Conservation (phyloP, 306 rosid species). For the Vigna angularis region DNA sequence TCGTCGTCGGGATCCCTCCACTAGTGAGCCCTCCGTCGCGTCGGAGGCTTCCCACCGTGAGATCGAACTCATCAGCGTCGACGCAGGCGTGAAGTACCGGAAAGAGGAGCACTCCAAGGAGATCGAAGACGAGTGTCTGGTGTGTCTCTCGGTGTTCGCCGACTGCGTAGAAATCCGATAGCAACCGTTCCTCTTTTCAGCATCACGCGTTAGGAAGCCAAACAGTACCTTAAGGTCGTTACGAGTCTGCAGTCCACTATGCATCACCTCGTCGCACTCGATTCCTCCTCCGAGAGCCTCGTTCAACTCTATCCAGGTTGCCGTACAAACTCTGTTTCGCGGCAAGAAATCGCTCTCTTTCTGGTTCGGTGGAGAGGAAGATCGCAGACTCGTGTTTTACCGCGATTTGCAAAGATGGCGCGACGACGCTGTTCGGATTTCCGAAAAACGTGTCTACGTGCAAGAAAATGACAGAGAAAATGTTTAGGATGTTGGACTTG, state of each 20-base stretch:
- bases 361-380: not conserved
- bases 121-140: constrained; percentile 72
- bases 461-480: constrained; percentile 82
- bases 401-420: constrained; percentile 65
- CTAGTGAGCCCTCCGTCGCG: constrained; percentile 38
- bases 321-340: too few relatives aligned
- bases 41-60: constrained; percentile 40
- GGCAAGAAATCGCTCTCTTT: too few relatives aligned
- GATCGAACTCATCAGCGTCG: constrained; percentile 9
- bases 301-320: too few relatives aligned
- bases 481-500: constrained; percentile 69
- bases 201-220: constrained; percentile 68
- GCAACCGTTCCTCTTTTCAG: constrained; percentile 51
- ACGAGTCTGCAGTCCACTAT: constrained; percentile 69
- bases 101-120: constrained; percentile 59
- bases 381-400: constrained; percentile 63
- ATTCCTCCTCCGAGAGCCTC: too few relatives aligned
- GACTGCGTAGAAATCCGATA: constrained; percentile 72
- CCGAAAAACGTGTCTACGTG: constrained; percentile 69
- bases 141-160: constrained; percentile 67
- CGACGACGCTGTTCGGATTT: constrained; percentile 60
- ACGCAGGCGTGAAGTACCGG: constrained; percentile 44
- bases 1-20: constrained; percentile 35
- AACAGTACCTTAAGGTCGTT: constrained; percentile 62
- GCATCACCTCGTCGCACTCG: constrained; percentile 52